Evolutionary conservation across 2,329 filamentous ascomycete species (phyloP), one percentile per base, ranked within the genome.

Genomic region (Fusarium multiceps): DNA sequence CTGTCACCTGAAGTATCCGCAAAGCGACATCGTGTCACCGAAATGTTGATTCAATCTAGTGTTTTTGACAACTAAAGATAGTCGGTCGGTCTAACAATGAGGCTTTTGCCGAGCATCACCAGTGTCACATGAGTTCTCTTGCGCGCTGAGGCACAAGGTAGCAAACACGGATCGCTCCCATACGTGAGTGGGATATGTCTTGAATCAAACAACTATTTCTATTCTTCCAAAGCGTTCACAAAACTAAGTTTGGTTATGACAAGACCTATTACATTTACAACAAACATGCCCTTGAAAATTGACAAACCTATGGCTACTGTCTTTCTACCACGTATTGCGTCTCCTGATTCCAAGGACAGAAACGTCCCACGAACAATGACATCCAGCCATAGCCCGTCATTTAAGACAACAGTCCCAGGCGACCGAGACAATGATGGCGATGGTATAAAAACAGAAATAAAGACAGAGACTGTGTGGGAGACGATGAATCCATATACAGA

Each of bases 121-220:
- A 55, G 71, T 69, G 69, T 67, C 30, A 72, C 69, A 23, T 56
- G 50, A 49, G 49, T 64, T 71, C 68, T 66, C 51, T 68, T 62
- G 55, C 59, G 55, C 32, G 45, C 46, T 51, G 62, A 59, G 51
- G 62, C 57, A 73, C 63, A 61, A 66, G 51, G 51, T 54, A 72
- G 62, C 71, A 74, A 75, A 74, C 66, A 71, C 45, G 55, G 56
- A 55, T 59, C 40, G 23, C 27, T 50, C 48, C 25, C 25, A 55
- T 59, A 55, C 55, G 60, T 51, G 60, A 37, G 42, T 34, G 21
- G 55, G 18, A 59, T 54, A 42, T 49, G 25, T 46, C 55, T 67
- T 49, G 59, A 69, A 55, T 68, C 60, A 58, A 50, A 71, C 25
- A 48, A 27, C 49, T 32, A 27, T 16, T 37, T 56, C 55, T 54